Evolutionary conservation across 805 yeast species (phyloP), one percentile per base, ranked within the genome.

Genomic region (Diddensiella caesifluorescens): DNA sequence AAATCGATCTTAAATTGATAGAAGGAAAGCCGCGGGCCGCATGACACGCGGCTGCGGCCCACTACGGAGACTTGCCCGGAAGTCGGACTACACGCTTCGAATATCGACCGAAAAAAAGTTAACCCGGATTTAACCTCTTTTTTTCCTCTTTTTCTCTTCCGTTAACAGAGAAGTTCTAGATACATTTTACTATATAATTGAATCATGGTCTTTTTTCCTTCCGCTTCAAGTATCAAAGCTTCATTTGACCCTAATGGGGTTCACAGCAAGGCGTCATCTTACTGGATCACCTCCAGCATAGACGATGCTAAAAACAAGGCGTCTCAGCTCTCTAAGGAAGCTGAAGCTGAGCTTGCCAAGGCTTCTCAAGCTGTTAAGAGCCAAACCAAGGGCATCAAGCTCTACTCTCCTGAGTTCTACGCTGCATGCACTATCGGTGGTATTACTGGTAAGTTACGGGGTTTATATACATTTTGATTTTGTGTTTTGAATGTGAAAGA

Each of bases 351-450:
- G 52, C 55, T 61, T 26, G 48, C 59, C 41, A 55, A 55, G 55
- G 55, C 53, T 32, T 56, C 57, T 52, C 56, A 59, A 54, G 47
- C 46, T 35, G 16, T 50, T 25, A 45, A 52, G 50, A 40, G 51
- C 20, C 42, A 34, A n/a, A 35, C 38, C 39, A 43, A 49, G 50
- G 48, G 48, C 34, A 54, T 55, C 36, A 66, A 69, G 47, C 68
- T 80, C 36, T 79, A 69, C 65, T 66, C 84, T 3, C 64, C 70
- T 18, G 79, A 81, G 59, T 83, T 79, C 67, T 83, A 71, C 65
- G 68, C 70, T 42, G 79, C 89, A 40, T 84, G 94, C 64, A 79
- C 88, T 3, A 38, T 80, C 29, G 94, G 89, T 35, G 94, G 90
- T 53, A 73, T 80, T 42, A 34, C 49, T 29, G 56, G 55, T 48